These are phyloP conservation scores for Paracoccidioides lutzii DNA, from an alignment of 2,329 filamentous ascomycete species.

Conservation along the genomic window DNA sequence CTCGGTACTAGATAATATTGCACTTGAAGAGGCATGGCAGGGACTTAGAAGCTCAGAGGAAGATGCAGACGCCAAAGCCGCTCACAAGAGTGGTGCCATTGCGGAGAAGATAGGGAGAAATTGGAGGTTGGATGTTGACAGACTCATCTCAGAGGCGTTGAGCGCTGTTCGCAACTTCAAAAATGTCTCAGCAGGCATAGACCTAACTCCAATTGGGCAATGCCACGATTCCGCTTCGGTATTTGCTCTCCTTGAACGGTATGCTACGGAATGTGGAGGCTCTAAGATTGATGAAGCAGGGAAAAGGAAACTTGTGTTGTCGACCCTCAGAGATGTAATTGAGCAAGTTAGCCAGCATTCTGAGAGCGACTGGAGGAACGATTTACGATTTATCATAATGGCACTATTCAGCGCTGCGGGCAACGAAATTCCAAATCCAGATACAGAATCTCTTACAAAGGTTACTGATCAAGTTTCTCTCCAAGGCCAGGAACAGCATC, in stretches of 20 bases:
- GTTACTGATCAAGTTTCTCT: not conserved
- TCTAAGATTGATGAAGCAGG: not conserved
- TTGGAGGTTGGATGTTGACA: not conserved
- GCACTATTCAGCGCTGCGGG: not conserved
- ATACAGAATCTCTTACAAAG: not conserved
- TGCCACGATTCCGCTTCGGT: not conserved
- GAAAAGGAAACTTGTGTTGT: not conserved
- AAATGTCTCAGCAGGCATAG: not conserved
- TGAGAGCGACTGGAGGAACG: not conserved
- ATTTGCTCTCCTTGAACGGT: not conserved
- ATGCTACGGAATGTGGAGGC: not conserved
- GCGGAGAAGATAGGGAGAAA: not conserved
- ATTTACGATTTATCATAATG: not conserved
- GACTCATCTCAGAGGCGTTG: not conserved
- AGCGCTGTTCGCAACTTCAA: not conserved
- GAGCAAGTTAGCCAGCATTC: not conserved
- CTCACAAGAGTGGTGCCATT: slow-evolving; percentile 1
- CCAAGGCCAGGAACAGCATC: not conserved
- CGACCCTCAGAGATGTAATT: not conserved
- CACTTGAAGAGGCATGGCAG: slow-evolving; percentile 67
- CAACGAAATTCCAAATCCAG: not conserved
- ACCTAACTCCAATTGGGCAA: not conserved
- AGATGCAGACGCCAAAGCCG: slow-evolving; percentile 6
- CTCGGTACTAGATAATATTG: slow-evolving; percentile 62
- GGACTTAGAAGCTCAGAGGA: slow-evolving; percentile 31